These are phyloP conservation scores for Coelastrella sp. DNA, from an alignment of 139 green algal genomes.

Conservation along the genomic window DNA sequence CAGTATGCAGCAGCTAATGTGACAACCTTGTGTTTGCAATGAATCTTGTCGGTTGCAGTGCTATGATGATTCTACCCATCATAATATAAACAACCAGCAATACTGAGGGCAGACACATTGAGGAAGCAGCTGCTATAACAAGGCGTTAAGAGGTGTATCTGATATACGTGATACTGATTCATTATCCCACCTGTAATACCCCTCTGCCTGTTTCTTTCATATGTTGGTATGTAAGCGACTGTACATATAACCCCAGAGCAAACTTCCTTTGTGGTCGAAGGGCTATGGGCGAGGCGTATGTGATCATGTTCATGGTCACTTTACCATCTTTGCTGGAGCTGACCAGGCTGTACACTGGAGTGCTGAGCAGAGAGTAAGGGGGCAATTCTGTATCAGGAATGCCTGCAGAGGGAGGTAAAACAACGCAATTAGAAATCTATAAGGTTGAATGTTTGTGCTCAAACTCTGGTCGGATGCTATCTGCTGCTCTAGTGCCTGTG, in stretches of 20 bases:
- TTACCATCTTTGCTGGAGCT: conserved; percentile 1
- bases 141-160: no score
- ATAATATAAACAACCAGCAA: no score
- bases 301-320: conserved; percentile 38
- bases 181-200: conserved; percentile 33
- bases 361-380: conserved; percentile 42
- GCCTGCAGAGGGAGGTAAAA: no score
- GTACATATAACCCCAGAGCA: conserved; percentile 33
- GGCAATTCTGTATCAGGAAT: conserved; percentile 33
- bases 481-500: not conserved
- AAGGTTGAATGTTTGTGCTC: not conserved
- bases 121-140: not conserved
- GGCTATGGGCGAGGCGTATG: conserved; percentile 44
- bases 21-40: no score
- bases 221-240: conserved; percentile 30
- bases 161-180: not conserved
- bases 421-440: not conserved
- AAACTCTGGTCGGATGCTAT: not conserved
- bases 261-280: conserved; percentile 39
- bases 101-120: no score
- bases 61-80: no score
- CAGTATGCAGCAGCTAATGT: no score
- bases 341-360: conserved; percentile 42
- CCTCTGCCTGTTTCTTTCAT: conserved; percentile 33
- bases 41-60: no score